phyloP scores from a whole-genome alignment of 78 protist species.

The Pelomyxa schiedti region DNA sequence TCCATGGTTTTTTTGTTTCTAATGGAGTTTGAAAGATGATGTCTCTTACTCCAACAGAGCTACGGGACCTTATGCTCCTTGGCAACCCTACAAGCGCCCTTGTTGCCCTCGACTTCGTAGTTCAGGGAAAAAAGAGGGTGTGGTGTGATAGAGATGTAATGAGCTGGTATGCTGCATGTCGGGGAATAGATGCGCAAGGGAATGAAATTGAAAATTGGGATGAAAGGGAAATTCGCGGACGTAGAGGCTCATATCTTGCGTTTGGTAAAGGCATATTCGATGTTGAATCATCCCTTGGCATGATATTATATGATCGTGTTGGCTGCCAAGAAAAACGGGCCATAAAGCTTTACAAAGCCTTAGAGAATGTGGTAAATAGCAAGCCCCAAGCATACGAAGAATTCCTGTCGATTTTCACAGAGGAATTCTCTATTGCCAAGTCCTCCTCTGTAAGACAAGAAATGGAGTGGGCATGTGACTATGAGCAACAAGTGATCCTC shows the following conservation, averaged over 20 bases:
- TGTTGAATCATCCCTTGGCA: constrained; percentile 22
- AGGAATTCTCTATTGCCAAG: no score
- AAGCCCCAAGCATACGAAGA: neutral
- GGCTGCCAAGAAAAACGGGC: constrained; percentile 14
- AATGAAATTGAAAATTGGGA: neutral
- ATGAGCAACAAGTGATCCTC: constrained; percentile 29
- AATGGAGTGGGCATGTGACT: constrained; percentile 19
- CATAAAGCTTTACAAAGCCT: neutral
- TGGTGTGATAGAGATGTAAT: constrained; percentile 42
- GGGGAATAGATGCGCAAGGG: constrained; percentile 15
- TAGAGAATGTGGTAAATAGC: constrained; percentile 3
- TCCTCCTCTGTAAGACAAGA: no score
- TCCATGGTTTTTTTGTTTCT: no score
- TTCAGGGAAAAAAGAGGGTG: constrained; percentile 34
- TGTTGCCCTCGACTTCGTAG: constrained; percentile 12
- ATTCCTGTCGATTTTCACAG: no score
- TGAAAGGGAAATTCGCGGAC: neutral
- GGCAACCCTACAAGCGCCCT: constrained; percentile 36
- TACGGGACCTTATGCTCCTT: constrained; percentile 27
- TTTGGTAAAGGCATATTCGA: constrained; percentile 30
- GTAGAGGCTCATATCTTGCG: constrained; percentile 23
- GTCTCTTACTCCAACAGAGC: constrained; percentile 4
- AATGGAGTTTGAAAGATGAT: no score
- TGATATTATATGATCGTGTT: constrained; percentile 25
- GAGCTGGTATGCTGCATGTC: constrained; percentile 36